These are phyloP conservation scores for Fraxinus excelsior DNA, from an alignment of 257 asterid genomes.

Conservation along the genomic window DNA sequence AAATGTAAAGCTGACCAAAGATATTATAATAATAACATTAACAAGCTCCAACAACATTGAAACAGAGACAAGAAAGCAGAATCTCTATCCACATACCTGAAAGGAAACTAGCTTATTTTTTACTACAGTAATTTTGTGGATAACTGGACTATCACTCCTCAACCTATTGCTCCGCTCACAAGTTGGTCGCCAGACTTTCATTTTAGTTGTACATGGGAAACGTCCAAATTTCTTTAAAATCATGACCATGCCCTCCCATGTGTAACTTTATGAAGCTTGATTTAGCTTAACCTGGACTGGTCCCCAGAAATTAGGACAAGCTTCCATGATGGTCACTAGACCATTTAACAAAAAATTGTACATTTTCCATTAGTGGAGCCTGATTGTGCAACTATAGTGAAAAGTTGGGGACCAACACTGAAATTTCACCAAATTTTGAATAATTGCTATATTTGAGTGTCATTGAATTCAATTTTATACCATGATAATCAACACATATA, in stretches of 20 bases:
- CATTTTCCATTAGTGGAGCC: not conserved
- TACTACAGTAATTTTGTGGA: not conserved
- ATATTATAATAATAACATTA: not conserved
- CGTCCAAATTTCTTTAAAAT: not conserved
- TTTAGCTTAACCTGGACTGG: not conserved
- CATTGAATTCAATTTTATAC: not conserved
- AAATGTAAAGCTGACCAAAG: not conserved
- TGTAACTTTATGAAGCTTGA: not conserved
- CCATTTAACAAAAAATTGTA: not conserved
- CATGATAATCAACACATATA: not conserved
- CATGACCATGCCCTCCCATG: not conserved
- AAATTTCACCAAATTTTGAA: not conserved
- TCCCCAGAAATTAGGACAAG: not conserved
- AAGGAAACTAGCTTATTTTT: not conserved
- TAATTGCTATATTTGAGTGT: not conserved
- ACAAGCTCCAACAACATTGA: not conserved
- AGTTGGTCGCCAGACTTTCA: not conserved
- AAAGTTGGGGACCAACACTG: not conserved
- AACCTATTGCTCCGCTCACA: not conserved
- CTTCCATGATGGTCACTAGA: not conserved
- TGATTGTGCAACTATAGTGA: not conserved
- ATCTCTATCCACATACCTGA: not conserved
- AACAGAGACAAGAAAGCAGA: not conserved
- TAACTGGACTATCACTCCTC: not conserved
- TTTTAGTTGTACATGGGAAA: not conserved